Evolutionary conservation across 768 basidiomycete genomes (phyloP).

Genomic region (Rhodocollybia butyracea): DNA sequence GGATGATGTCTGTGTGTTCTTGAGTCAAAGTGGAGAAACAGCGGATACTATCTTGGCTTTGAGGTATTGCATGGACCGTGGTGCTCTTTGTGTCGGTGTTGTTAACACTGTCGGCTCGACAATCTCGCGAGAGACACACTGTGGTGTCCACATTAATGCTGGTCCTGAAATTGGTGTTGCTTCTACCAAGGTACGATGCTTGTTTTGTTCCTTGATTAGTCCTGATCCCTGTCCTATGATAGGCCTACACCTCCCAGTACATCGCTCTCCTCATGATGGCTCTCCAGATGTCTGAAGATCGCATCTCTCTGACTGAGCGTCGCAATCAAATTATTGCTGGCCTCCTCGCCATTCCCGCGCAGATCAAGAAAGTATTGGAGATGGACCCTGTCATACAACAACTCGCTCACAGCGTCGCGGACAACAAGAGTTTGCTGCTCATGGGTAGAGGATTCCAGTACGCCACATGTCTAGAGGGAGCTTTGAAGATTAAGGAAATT

Average conservation of each 20-base stretch:
- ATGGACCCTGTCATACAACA: constrained; percentile 75
- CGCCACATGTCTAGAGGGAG: constrained; percentile 97
- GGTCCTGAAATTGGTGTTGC: constrained; percentile 99
- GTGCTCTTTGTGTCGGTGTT: constrained; percentile 94
- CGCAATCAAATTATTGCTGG: constrained; percentile 92
- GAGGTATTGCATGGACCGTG: constrained; percentile 94
- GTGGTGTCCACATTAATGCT: constrained; percentile 99
- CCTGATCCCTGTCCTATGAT: constrained; percentile 2
- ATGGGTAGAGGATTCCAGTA: constrained; percentile 99
- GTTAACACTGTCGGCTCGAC: constrained; percentile 99
- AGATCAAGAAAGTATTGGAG: constrained; percentile 85
- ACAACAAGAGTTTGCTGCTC: constrained; percentile 85
- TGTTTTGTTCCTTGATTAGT: not conserved
- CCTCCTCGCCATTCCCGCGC: constrained; percentile 83
- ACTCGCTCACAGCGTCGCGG: constrained; percentile 75
- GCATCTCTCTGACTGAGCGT: constrained; percentile 87
- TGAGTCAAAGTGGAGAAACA: constrained; percentile 98
- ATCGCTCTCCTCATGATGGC: constrained; percentile 98
- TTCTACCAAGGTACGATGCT: constrained; percentile 77
- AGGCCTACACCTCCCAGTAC: constrained; percentile 99
- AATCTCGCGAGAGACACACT: constrained; percentile 96
- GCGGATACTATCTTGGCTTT: constrained; percentile 96
- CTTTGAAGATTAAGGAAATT: constrained; percentile 99
- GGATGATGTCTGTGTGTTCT: constrained; percentile 94
- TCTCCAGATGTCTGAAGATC: constrained; percentile 96